phyloP scores from a whole-genome alignment of 257 asterid genomes.

The Echium plantagineum region DNA sequence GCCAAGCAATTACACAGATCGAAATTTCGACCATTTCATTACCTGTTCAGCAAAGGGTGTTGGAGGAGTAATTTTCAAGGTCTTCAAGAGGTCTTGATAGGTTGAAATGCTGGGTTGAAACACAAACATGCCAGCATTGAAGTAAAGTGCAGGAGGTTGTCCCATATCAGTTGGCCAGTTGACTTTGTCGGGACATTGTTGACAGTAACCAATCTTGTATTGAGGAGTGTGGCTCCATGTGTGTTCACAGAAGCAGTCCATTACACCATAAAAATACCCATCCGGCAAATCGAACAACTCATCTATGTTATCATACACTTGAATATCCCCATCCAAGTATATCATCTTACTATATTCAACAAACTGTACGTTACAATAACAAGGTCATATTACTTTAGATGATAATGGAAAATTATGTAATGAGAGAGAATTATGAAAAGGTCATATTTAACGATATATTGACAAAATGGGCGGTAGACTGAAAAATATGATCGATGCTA shows the following conservation, averaged over 20 bases:
- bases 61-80: background rate
- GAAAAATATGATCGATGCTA: no score
- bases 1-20: no score
- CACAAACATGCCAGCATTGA: constrained; percentile 30
- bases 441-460: no score
- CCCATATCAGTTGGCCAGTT: constrained; percentile 21
- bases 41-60: background rate
- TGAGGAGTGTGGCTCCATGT: constrained; percentile 40
- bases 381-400: no score
- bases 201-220: constrained; percentile 28
- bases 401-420: no score
- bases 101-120: background rate
- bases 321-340: constrained; percentile 48
- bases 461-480: no score
- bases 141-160: background rate
- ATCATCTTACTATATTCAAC: constrained; percentile 42
- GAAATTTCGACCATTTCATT: no score
- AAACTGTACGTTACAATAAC: no score
- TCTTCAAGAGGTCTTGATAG: constrained; percentile 1
- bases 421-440: no score
- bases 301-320: constrained; percentile 42
- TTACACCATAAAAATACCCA: constrained; percentile 9
- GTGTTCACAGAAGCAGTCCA: constrained; percentile 51
- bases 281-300: constrained; percentile 30
- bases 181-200: constrained; percentile 34